Conservation (phyloP, 306 rosid species). For the Luffa acutangula region DNA sequence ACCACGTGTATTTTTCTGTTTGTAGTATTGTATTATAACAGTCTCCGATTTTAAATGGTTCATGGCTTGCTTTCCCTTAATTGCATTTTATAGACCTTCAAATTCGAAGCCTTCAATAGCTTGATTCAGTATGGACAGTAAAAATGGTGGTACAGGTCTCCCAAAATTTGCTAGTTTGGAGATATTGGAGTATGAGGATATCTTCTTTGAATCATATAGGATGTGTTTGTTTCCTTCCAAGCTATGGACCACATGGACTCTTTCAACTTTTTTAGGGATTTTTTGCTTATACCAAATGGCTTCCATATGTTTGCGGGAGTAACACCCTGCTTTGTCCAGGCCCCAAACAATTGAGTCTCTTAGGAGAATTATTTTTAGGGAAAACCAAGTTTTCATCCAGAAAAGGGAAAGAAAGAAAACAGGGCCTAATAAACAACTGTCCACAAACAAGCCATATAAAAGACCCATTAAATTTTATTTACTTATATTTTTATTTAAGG, state of each 20-base stretch:
- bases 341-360: neutral
- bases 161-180: neutral
- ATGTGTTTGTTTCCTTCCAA: too few relatives aligned
- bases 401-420: neutral
- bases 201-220: neutral
- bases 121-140: conserved; percentile 1
- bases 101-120: neutral
- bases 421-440: neutral
- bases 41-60: neutral
- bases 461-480: neutral
- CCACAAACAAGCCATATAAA: neutral
- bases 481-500: neutral
- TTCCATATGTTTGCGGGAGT: neutral
- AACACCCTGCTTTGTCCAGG: neutral
- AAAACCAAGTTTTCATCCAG: neutral
- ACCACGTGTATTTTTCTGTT: neutral
- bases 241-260: too few relatives aligned
- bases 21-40: neutral
- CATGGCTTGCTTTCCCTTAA: neutral
- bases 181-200: neutral
- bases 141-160: neutral
- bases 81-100: neutral
- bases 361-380: too few relatives aligned
- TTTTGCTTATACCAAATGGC: neutral
- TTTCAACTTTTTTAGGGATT: neutral